phyloP scores from a whole-genome alignment of 345 rosid species.

The Eucalyptus marginata region DNA sequence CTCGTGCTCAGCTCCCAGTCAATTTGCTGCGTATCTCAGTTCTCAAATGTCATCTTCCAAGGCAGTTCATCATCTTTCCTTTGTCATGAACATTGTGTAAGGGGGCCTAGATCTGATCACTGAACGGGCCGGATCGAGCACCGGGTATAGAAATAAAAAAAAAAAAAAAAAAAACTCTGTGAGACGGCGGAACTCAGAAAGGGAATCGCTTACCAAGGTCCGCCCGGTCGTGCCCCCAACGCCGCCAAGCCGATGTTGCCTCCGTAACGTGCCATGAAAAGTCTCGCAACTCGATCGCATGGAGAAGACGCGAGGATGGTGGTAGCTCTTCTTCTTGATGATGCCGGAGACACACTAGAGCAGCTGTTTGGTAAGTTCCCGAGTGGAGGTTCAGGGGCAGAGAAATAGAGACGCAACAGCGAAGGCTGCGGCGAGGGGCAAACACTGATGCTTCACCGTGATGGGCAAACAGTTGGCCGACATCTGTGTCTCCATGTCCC shows the following conservation, averaged over 20 bases:
- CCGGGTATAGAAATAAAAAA: background rate
- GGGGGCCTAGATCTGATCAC: background rate
- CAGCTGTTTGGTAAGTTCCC: background rate
- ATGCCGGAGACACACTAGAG: background rate
- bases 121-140: background rate
- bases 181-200: background rate
- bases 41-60: too few species aligned
- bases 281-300: too few species aligned
- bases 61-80: too few species aligned
- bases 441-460: too few species aligned
- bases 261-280: too few species aligned
- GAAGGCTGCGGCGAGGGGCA: too few species aligned
- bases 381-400: background rate
- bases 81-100: background rate
- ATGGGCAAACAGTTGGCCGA: too few species aligned
- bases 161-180: background rate
- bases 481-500: too few species aligned
- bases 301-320: too few species aligned
- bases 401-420: background rate
- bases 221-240: accelerated
- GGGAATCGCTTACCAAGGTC: background rate
- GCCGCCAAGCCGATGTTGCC: too few species aligned
- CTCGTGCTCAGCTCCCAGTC: too few species aligned
- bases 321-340: background rate
- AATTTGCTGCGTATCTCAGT: too few species aligned